Conservation (phyloP, 2,329 filamentous ascomycete genomes). For the Talaromyces sp. region DNA sequence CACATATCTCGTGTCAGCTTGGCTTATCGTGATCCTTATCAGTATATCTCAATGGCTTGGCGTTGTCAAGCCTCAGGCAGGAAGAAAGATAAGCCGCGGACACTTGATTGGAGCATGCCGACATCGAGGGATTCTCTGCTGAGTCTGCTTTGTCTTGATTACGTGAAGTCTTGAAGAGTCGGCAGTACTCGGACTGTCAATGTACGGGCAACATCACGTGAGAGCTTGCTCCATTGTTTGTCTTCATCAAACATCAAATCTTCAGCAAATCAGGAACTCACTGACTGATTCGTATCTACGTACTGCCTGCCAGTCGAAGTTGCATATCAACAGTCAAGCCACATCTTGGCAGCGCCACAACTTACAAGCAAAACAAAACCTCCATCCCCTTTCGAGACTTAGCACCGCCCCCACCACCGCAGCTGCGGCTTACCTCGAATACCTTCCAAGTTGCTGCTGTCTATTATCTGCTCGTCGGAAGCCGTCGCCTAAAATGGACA, state of each 20-base stretch:
- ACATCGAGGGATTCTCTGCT: neutral
- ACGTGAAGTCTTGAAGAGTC: too few relatives aligned
- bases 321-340: neutral
- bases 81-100: neutral
- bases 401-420: neutral
- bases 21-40: neutral
- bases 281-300: too few relatives aligned
- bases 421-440: neutral
- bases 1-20: too few relatives aligned
- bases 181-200: too few relatives aligned
- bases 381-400: neutral
- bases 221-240: too few relatives aligned
- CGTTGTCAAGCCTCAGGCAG: neutral
- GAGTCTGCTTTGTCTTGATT: neutral
- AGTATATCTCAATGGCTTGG: neutral
- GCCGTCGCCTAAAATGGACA: conserved; percentile 36
- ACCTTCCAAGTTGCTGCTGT: neutral
- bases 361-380: neutral
- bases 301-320: too few relatives aligned
- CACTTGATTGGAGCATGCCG: neutral
- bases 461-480: neutral
- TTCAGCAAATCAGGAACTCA: too few relatives aligned
- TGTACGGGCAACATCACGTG: too few relatives aligned
- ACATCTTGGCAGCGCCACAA: conserved; percentile 6
- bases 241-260: neutral